Conservation (phyloP, 1,139 yeast genomes). For the Candida dubliniensis region DNA sequence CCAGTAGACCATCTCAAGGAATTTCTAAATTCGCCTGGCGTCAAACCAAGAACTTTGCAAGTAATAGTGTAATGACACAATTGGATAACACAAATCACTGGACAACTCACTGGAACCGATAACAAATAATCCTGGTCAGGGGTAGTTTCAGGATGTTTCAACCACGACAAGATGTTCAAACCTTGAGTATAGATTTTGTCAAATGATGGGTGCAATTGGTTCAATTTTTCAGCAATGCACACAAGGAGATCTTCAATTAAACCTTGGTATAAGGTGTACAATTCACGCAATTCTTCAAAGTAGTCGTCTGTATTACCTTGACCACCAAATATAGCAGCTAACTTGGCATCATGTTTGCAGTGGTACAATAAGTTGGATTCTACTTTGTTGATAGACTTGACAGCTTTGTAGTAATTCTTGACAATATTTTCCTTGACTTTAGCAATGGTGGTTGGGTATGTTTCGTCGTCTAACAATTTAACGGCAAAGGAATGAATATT, state of each 20-base stretch:
- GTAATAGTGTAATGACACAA: slow-evolving; percentile 90
- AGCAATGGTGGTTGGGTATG: slow-evolving; percentile 61
- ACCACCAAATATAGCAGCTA: slow-evolving; percentile 93
- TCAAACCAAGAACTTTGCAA: slow-evolving; percentile 77
- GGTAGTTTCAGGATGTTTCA: slow-evolving; percentile 76
- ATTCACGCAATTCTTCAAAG: slow-evolving; percentile 91
- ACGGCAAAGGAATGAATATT: slow-evolving; percentile 93
- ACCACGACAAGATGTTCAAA: slow-evolving; percentile 84
- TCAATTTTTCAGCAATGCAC: slow-evolving; percentile 67
- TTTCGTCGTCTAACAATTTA: slow-evolving; percentile 51
- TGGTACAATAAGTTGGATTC: slow-evolving; percentile 54
- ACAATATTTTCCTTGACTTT: slow-evolving; percentile 70
- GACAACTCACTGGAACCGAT: slow-evolving; percentile 93
- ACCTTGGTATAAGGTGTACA: slow-evolving; percentile 74
- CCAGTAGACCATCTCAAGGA: slow-evolving; percentile 84
- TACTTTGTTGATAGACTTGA: slow-evolving; percentile 42
- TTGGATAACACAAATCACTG: slow-evolving; percentile 93
- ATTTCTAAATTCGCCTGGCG: slow-evolving; percentile 85
- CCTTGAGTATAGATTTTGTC: slow-evolving; percentile 94
- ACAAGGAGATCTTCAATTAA: slow-evolving; percentile 73
- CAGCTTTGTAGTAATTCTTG: slow-evolving; percentile 69
- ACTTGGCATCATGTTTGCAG: slow-evolving; percentile 47
- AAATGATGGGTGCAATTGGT: slow-evolving; percentile 70
- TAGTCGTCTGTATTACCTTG: slow-evolving; percentile 98
- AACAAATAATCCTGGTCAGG: slow-evolving; percentile 89